Evolutionary conservation across 2,329 filamentous ascomycete genomes (phyloP), one percentile per base, ranked within the genome.

Genomic region (Colletotrichum limetticola): DNA sequence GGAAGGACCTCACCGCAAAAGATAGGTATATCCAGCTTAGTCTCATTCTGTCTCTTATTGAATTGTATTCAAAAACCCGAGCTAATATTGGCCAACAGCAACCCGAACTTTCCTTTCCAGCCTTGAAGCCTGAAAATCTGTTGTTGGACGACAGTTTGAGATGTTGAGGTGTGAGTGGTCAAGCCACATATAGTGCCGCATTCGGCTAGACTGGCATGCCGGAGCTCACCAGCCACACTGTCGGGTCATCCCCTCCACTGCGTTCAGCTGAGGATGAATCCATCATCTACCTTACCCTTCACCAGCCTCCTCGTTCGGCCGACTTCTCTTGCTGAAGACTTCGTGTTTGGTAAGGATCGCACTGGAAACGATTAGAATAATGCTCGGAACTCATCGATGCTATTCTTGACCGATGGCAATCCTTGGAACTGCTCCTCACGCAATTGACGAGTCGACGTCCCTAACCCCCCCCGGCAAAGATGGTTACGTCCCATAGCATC

Each of bases 341-440:
- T 42, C 6, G 37, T 7, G 0, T 14, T 4, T 3, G 37, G 7
- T 7, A 42, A 19, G 16, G 0, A 19, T 6, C 14, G 14, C 19
- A 49, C 42, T n/a, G 1, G 7, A 49, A 4, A 49, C 8, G 16
- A 49, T 11, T 7, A 11, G 19, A 4, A 4, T 8, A 1, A 22
- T 49, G 1, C 19, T 22, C 4, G 19, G 8, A 22, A 9, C 0
- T 49, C 42, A 49, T 19, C 7, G 7, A n/a, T 4, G 6, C 19
- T 5, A 22, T 49, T 11, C 37, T 22, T 6, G 19, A 49, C 2
- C 19, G 19, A 49, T 22, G 8, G 19, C 3, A 49, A 9, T 16
- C 4, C 19, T 22, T 4, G 0, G 19, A 1, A 4, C 4, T 22
- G 19, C 3, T 49, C 4, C 8, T n/a, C 42, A 0, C 19, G 7